A percentile compares a stretch with the other conserved stretches of the same genome.
phyloP scores from a whole-genome alignment of 129 eudicot genomes.

The Cynara cardunculus region DNA sequence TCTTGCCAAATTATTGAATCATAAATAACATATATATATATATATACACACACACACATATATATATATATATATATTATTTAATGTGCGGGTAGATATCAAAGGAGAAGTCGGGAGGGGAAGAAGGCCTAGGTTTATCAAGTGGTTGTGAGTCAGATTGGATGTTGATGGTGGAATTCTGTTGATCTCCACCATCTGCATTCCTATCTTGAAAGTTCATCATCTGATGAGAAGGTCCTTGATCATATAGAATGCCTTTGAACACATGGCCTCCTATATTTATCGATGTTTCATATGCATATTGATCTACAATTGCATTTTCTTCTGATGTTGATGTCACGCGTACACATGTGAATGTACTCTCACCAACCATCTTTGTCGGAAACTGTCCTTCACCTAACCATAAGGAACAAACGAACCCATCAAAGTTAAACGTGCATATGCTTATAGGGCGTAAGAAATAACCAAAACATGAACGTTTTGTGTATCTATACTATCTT shows the following conservation, averaged over 20 bases:
- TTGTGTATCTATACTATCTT: no score
- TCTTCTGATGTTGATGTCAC: constrained; percentile 54
- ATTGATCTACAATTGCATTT: constrained; percentile 53
- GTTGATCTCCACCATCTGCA: not conserved
- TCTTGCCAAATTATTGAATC: no score
- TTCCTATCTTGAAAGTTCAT: not conserved
- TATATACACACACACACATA: no score
- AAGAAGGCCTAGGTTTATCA: not conserved
- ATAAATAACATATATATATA: no score
- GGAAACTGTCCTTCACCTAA: constrained; percentile 56
- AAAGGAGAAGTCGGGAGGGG: not conserved
- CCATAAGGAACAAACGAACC: not conserved
- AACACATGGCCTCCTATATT: constrained; percentile 69
- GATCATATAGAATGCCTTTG: constrained; percentile 78
- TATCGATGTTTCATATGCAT: constrained; percentile 76
- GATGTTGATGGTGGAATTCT: not conserved
- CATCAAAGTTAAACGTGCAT: no score
- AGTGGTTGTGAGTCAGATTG: not conserved
- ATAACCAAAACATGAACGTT: no score
- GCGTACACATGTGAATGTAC: constrained; percentile 58
- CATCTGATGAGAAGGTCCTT: constrained; percentile 39
- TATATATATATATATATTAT: no score
- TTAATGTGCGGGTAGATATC: not conserved
- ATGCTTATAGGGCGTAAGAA: no score
- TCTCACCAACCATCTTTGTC: constrained; percentile 46